Evolutionary conservation across 345 rosid genomes (phyloP), one percentile per base, ranked within the genome.

Genomic region (Passiflora organensis): DNA sequence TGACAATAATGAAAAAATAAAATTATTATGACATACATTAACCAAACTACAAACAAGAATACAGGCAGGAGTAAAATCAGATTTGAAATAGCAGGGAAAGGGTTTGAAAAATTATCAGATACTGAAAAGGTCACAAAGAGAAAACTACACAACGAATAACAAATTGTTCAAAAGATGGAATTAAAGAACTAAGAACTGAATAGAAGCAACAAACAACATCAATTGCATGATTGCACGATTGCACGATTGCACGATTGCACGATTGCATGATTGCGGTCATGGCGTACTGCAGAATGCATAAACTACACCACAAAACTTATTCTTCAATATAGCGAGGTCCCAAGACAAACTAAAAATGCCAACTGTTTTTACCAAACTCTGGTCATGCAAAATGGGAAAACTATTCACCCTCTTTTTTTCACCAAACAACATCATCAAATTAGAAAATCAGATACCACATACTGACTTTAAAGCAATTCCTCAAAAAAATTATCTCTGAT

Each of bases 1-100:
- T 37, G 63, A 37, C 58, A 34, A 32, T 43, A 44, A 15, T 46
- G 36, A 60, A 48, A 21, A 53, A 46, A 11, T 41, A 6, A 41
- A 12, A 41, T 8, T 13, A 15, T 4, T 41, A 41, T 11, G 43
- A 9, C 11, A 37, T 11, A 15, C 13, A 41, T 41, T 41, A 15
- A 41, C 43, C 43, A 41, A 41, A 41, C 43, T 15, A 41, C 13
- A 13, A 6, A 41, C 6, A 41, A 15, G 43, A 41, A 41, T 41
- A 12, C 13, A 41, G 15, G 13, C 0, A 41, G 43, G 43, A 11
- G 43, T 37, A 37, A 41, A 41, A 13, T 6, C 13, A 1, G 4
- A 41, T 8, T 41, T 41, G n/a, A n/a, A 13, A 6, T 15, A 41
- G 13, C 13, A 11, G 13, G 13, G n/a, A 41, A 3, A 11, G 13